Conservation (phyloP, 1,139 yeast genomes). For the Kurtzmaniella natalensis region DNA sequence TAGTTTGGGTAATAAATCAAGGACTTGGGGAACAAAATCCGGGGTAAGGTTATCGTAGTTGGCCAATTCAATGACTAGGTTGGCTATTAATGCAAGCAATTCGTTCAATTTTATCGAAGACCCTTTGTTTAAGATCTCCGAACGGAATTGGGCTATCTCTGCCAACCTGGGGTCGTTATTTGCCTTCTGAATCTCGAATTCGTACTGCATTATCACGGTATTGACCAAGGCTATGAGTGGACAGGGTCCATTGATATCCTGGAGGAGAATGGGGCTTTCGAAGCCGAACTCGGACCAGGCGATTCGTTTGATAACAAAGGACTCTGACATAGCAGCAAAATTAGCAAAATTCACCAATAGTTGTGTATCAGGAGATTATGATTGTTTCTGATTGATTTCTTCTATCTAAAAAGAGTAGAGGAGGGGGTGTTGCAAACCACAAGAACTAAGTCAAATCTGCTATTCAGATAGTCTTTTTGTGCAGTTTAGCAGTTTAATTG, state of each 20-base stretch:
- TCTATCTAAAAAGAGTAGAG: too few relatives aligned
- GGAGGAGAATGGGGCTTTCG: slow-evolving; percentile 61
- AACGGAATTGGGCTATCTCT: slow-evolving; percentile 20
- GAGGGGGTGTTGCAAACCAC: too few relatives aligned
- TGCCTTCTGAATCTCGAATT: slow-evolving; percentile 17
- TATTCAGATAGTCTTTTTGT: too few relatives aligned
- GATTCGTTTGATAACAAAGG: slow-evolving; percentile 20
- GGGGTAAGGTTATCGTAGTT: slow-evolving; percentile 20
- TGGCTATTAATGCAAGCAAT: slow-evolving; percentile 44
- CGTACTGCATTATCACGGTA: slow-evolving; percentile 52
- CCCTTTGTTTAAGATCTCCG: slow-evolving; percentile 18
- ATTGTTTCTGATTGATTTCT: too few relatives aligned
- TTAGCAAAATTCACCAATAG: too few relatives aligned
- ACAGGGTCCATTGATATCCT: slow-evolving; percentile 84
- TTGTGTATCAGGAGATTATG: too few relatives aligned
- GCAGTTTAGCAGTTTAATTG: too few relatives aligned
- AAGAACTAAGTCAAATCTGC: too few relatives aligned
- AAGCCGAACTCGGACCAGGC: slow-evolving; percentile 31
- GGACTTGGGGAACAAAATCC: slow-evolving; percentile 23
- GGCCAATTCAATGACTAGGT: slow-evolving; percentile 30
- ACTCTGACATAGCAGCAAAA: not conserved
- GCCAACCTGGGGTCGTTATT: slow-evolving; percentile 10
- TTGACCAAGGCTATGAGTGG: slow-evolving; percentile 82
- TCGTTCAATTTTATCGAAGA: slow-evolving; percentile 21
- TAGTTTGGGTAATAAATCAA: slow-evolving; percentile 56